Evolutionary conservation across 1,284 basidiomycete species (phyloP).

Genomic region (Xanthoconium separans): DNA sequence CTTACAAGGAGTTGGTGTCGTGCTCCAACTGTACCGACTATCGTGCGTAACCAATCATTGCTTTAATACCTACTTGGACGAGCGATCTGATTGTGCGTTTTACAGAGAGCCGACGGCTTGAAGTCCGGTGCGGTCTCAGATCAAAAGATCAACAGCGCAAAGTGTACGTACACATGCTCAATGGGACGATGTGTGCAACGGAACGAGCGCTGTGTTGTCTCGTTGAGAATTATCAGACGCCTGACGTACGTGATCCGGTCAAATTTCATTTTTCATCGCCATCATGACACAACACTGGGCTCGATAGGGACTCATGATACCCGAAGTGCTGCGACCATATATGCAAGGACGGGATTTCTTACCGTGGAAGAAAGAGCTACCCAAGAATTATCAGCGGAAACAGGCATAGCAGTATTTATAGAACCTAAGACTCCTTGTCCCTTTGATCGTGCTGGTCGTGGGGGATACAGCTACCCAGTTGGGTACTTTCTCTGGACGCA

Average conservation of each 20-base stretch:
- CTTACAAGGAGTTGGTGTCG: conserved; percentile 93
- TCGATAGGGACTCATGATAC: conserved; percentile 80
- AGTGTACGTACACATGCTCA: conserved; percentile 95
- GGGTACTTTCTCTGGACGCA: neutral
- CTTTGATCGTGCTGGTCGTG: no score
- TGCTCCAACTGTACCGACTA: conserved; percentile 95
- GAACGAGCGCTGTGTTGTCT: conserved; percentile 95
- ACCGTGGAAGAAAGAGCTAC: conserved; percentile 83
- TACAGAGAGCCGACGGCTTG: conserved; percentile 84
- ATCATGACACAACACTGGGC: neutral
- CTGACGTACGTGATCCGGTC: conserved; percentile 60
- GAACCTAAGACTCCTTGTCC: neutral
- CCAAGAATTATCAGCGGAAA: conserved; percentile 77
- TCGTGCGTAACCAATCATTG: conserved; percentile 54
- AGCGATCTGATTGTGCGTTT: neutral
- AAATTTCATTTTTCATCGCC: neutral
- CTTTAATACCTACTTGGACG: neutral
- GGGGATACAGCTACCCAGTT: neutral
- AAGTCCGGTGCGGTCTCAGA: conserved; percentile 89
- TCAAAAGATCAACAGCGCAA: conserved; percentile 84
- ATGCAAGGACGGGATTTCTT: conserved; percentile 96
- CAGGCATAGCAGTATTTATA: conserved; percentile 18
- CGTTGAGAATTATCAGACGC: conserved; percentile 98
- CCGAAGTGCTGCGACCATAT: conserved; percentile 87
- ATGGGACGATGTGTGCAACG: conserved; percentile 96